Conservation (phyloP, 1,284 basidiomycete genomes). For the Cutaneotrichosporon dermatis region DNA sequence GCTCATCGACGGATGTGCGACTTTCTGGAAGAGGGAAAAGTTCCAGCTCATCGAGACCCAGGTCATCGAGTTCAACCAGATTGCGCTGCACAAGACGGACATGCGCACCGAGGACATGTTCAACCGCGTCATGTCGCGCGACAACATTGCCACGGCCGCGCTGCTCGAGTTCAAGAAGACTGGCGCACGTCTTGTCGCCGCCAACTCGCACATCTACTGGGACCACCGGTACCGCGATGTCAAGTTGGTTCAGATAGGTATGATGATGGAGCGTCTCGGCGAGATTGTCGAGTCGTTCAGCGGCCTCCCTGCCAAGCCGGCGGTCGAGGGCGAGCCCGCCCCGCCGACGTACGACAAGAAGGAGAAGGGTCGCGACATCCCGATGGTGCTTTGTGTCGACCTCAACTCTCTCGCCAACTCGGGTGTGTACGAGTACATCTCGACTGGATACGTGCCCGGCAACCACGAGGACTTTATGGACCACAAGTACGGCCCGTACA, state of each 20-base stretch:
- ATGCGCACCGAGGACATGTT: constrained; percentile 99
- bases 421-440: constrained; percentile 89
- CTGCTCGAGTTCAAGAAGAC: constrained; percentile 82
- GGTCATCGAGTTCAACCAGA: constrained; percentile 87
- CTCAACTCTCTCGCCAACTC: constrained; percentile 86
- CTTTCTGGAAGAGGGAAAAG: constrained; percentile 88
- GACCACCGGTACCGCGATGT: constrained; percentile 90
- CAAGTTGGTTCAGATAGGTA: constrained; percentile 91
- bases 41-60: constrained; percentile 92
- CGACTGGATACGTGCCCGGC: constrained; percentile 63
- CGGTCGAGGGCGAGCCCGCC: constrained; percentile 18
- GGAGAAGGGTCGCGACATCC: constrained; percentile 64
- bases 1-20: constrained; percentile 93
- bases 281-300: constrained; percentile 83
- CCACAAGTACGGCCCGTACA: constrained; percentile 88
- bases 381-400: constrained; percentile 86
- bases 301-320: constrained; percentile 58
- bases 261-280: constrained; percentile 89
- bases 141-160: constrained; percentile 86
- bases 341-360: constrained; percentile 40
- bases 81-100: constrained; percentile 88
- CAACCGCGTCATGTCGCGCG: constrained; percentile 93
- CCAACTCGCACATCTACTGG: constrained; percentile 93
- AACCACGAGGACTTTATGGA: constrained; percentile 90
- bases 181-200: constrained; percentile 80